phyloP scores from a whole-genome alignment of 2,329 filamentous ascomycete genomes.

The Penicillium sp. region DNA sequence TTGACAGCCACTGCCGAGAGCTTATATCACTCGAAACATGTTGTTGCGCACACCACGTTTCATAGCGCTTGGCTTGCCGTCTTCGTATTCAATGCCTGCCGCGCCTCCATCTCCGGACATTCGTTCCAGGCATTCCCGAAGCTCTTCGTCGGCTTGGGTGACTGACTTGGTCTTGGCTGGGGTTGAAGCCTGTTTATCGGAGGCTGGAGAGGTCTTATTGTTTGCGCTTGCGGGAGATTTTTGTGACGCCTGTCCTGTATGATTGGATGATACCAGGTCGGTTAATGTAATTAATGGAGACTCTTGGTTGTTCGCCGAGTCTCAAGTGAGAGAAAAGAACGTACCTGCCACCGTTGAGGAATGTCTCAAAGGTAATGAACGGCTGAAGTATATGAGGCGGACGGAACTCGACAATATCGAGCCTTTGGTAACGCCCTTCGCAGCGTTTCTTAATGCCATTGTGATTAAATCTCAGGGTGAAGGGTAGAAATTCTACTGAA shows the following conservation, averaged over 20 bases:
- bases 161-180: slow-evolving; percentile 55
- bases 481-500: background rate
- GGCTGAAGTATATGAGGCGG: background rate
- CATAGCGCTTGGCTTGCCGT: slow-evolving; percentile 70
- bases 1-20: background rate
- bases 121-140: slow-evolving; percentile 65
- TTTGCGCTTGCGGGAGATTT: background rate
- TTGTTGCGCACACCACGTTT: slow-evolving; percentile 74
- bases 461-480: background rate
- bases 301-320: background rate
- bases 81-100: slow-evolving; percentile 72
- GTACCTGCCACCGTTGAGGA: slow-evolving; percentile 8
- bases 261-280: background rate
- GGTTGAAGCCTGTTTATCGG: slow-evolving; percentile 10
- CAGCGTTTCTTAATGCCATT: background rate
- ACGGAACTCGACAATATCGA: background rate
- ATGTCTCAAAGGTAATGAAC: slow-evolving; percentile 3
- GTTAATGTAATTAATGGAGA: background rate
- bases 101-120: slow-evolving; percentile 70
- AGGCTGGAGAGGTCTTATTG: background rate
- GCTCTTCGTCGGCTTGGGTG: slow-evolving; percentile 66
- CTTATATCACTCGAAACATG: slow-evolving; percentile 70
- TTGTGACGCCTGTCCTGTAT: background rate
- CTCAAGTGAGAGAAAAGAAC: background rate
- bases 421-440: background rate